These are phyloP conservation scores for Didymella segeticola DNA, from an alignment of 2,329 filamentous ascomycete genomes.

Conservation along the genomic window DNA sequence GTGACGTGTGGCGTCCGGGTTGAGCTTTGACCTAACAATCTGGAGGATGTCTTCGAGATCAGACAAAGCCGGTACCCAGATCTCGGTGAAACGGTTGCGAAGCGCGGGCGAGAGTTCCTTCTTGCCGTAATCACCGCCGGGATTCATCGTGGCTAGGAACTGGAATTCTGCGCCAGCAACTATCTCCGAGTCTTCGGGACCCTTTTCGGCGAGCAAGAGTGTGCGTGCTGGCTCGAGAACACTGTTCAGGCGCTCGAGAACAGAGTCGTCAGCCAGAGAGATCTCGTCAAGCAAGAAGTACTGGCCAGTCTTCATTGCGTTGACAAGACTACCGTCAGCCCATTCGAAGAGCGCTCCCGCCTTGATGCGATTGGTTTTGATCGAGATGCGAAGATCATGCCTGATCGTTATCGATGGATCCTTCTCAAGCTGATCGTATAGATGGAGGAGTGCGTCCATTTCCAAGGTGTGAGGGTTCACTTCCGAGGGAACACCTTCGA, in stretches of 20 bases:
- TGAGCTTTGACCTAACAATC: slow-evolving; percentile 81
- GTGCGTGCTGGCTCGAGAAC: slow-evolving; percentile 89
- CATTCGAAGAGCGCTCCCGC: slow-evolving; percentile 93
- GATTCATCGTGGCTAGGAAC: slow-evolving; percentile 99
- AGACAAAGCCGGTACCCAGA: slow-evolving; percentile 92
- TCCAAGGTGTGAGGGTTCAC: slow-evolving; percentile 31
- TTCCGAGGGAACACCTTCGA: slow-evolving; percentile 22
- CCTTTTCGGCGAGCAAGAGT: slow-evolving; percentile 92
- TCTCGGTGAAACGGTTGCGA: slow-evolving; percentile 96
- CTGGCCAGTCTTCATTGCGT: slow-evolving; percentile 88
- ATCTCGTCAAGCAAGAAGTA: slow-evolving; percentile 98
- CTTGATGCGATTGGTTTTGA: slow-evolving; percentile 63
- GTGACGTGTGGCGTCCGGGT: slow-evolving; percentile 60
- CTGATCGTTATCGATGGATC: slow-evolving; percentile 58
- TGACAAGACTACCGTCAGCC: slow-evolving; percentile 90
- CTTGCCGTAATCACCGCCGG: slow-evolving; percentile 97
- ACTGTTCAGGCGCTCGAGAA: slow-evolving; percentile 93
- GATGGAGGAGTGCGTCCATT: slow-evolving; percentile 58
- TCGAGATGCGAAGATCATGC: slow-evolving; percentile 43
- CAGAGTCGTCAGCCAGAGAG: slow-evolving; percentile 95
- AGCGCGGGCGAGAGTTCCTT: slow-evolving; percentile 94
- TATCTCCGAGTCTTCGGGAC: slow-evolving; percentile 80
- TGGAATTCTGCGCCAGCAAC: slow-evolving; percentile 82
- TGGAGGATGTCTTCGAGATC: slow-evolving; percentile 85
- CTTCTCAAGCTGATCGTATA: slow-evolving; percentile 63